phyloP scores from a whole-genome alignment of 2,329 filamentous ascomycete species.

The Penicillium crustosum region DNA sequence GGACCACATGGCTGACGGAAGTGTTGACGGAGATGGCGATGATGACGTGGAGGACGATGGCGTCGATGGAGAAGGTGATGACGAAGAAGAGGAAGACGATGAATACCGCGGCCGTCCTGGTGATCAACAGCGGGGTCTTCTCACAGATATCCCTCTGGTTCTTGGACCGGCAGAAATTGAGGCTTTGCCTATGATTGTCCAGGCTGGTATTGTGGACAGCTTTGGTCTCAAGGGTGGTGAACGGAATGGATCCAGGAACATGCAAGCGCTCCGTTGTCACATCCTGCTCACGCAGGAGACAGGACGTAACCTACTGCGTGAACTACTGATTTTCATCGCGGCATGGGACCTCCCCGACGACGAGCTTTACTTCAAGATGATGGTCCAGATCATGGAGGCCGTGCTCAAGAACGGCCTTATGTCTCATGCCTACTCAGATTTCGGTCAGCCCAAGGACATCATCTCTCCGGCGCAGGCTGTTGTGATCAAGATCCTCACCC shows the following conservation, averaged over 20 bases:
- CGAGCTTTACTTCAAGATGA: constrained; percentile 93
- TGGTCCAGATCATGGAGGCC: constrained; percentile 91
- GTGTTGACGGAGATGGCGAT: constrained; percentile 53
- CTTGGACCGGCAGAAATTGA: constrained; percentile 94
- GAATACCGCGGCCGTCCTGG: constrained; percentile 53
- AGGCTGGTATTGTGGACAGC: constrained; percentile 87
- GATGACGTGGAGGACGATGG: constrained; percentile 54
- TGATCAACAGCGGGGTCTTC: constrained; percentile 66
- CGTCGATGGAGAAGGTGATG: constrained; percentile 50
- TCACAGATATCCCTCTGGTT: constrained; percentile 93
- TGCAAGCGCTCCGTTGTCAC: constrained; percentile 87
- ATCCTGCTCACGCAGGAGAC: constrained; percentile 87
- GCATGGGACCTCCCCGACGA: constrained; percentile 95
- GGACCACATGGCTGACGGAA: constrained; percentile 46
- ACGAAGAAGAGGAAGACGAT: constrained; percentile 55
- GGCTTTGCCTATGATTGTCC: constrained; percentile 94
- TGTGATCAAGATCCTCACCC: constrained; percentile 83
- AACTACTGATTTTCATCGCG: constrained; percentile 92
- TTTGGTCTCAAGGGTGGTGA: constrained; percentile 67
- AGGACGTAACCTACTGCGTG: constrained; percentile 81
- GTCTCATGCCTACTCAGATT: constrained; percentile 87
- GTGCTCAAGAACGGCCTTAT: constrained; percentile 86
- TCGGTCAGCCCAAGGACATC: constrained; percentile 91
- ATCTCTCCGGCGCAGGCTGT: constrained; percentile 94
- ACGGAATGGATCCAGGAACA: constrained; percentile 64